These are phyloP conservation scores for Drosera capensis DNA, from an alignment of 148 eudicot genomes.

Conservation along the genomic window DNA sequence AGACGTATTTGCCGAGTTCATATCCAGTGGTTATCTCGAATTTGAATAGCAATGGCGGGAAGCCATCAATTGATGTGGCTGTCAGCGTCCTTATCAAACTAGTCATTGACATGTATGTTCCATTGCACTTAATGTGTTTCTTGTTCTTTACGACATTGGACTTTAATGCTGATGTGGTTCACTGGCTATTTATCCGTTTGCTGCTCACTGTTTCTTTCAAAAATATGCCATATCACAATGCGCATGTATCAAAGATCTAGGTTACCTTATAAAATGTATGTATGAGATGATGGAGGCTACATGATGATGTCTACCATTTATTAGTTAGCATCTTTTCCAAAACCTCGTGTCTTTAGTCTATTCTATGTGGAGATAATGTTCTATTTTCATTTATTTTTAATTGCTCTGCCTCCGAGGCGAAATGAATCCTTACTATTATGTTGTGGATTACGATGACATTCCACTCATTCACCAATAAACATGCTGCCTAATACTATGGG, in stretches of 20 bases:
- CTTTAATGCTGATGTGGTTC: not conserved
- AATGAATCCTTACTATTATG: not conserved
- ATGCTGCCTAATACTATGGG: too few relatives aligned
- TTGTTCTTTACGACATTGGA: not conserved
- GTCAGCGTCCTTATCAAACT: conserved; percentile 97
- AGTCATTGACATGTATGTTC: conserved; percentile 91
- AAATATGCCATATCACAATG: too few relatives aligned
- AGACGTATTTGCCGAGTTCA: conserved; percentile 39
- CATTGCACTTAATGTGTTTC: not conserved
- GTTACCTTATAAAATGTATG: too few relatives aligned
- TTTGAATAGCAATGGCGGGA: conserved; percentile 50
- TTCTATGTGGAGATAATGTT: not conserved
- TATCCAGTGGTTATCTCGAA: conserved; percentile 59
- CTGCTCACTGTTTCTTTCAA: too few relatives aligned
- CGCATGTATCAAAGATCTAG: too few relatives aligned
- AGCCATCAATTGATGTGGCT: conserved; percentile 87
- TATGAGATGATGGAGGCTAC: too few relatives aligned
- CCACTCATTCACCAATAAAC: too few relatives aligned
- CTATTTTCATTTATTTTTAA: not conserved
- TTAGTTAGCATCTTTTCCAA: too few relatives aligned
- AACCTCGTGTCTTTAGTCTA: not conserved
- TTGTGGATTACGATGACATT: not conserved
- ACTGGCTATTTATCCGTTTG: not conserved
- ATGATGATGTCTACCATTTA: too few relatives aligned
- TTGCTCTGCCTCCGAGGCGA: not conserved